These are phyloP conservation scores for Geotrichum restrictum DNA, from an alignment of 1,139 yeast genomes.

Conservation along the genomic window DNA sequence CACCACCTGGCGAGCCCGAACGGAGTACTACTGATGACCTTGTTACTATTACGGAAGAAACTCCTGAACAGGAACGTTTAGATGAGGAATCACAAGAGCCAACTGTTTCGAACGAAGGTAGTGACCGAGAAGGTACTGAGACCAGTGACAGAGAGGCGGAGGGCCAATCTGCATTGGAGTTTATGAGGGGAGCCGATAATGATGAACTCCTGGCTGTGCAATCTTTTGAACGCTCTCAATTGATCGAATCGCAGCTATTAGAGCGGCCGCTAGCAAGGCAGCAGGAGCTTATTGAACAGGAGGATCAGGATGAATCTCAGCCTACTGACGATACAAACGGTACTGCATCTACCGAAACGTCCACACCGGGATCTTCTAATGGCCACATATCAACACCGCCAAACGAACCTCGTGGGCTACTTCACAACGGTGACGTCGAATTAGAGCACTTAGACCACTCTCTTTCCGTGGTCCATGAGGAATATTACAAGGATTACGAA, in stretches of 20 bases:
- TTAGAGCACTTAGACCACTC: conserved; percentile 61
- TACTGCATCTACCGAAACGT: conserved; percentile 27
- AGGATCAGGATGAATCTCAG: conserved; percentile 36
- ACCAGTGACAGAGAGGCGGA: conserved; percentile 15
- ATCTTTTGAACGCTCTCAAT: conserved; percentile 53
- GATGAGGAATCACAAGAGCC: background rate
- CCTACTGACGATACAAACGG: conserved; percentile 37
- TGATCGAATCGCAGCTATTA: conserved; percentile 62
- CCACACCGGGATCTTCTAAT: background rate
- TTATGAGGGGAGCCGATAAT: conserved; percentile 23
- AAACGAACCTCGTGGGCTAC: conserved; percentile 42
- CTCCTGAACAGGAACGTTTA: conserved; percentile 5
- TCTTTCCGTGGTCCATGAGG: conserved; percentile 57
- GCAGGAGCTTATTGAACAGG: conserved; percentile 59
- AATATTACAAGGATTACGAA: conserved; percentile 54
- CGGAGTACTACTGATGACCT: conserved; percentile 5
- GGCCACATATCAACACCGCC: background rate
- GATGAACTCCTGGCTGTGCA: conserved; percentile 32
- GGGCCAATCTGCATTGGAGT: conserved; percentile 14
- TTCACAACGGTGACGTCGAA: conserved; percentile 80
- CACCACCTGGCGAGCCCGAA: conserved; percentile 5
- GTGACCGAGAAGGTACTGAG: conserved; percentile 14
- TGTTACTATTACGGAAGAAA: conserved; percentile 1
- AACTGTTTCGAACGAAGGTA: conserved; percentile 24
- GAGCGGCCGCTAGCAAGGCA: conserved; percentile 80